Evolutionary conservation across 2,329 filamentous ascomycete species (phyloP), one percentile per base, ranked within the genome.

Genomic region (Phyllosticta capitalensis): DNA sequence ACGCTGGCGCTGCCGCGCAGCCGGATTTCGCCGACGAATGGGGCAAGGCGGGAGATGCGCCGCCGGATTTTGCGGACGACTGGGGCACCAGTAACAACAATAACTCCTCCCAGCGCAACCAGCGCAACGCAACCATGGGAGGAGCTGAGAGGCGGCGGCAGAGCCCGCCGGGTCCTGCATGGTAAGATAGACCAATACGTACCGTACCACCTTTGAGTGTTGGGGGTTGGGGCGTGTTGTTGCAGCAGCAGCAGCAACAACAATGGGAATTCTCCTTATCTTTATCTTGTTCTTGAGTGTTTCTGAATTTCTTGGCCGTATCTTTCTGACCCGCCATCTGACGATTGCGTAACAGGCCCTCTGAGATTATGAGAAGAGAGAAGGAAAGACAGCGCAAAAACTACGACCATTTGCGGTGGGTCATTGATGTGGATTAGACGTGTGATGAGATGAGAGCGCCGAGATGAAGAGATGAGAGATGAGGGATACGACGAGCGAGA

Each of bases 1-100:
- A 52, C 17, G 51, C 26, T 0, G 56, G 26, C 17, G 50, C 56
- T 3, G 30, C 30, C 10, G 56, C 38, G 50, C 51, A 50, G 1
- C 50, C 28, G n/a, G 30, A 54, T 21, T 58, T 58, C 17, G 51
- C 51, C 1, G 50, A 54, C 3, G 56, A 58, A 49, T 58, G 56
- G 55, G 55, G 55, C n/a, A 56, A 28, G 38, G 45, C 55, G 14
- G 30, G 17, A 10, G 30, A 38, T 14, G 30, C 30, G 30, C 55
- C 55, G 14, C 55, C 55, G 3, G 30, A 38, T 14, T 38, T 38
- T 38, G 9, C 30, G 1, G 30, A 38, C 30, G 30, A 45, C 5
- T 45, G 38, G 56, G 56, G 50, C 3, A 51, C 50, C 6, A 58
- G 56, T 6, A 17, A 2, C 14, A 17, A 26, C 19, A 4, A 45